Evolutionary conservation across 345 rosid genomes (phyloP).

Genomic region (Eucalyptus pauciflora): DNA sequence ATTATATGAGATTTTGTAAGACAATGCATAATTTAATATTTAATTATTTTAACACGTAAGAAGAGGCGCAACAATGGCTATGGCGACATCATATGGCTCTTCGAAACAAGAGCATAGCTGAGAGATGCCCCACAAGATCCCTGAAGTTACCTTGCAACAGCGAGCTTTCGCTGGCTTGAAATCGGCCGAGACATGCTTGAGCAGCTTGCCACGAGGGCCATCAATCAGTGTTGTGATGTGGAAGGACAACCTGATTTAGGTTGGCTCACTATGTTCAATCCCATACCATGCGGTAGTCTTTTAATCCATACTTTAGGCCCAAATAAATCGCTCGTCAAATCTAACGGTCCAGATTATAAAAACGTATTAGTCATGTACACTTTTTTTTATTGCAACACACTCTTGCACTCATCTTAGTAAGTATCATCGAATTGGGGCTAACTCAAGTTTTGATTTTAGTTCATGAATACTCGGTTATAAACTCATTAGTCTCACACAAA

Average conservation of each 20-base stretch:
- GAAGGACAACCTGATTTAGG: not conserved
- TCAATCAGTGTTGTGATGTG: not conserved
- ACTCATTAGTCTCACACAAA: accelerated
- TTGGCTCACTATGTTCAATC: not conserved
- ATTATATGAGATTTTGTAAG: too few species aligned
- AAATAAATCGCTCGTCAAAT: not conserved
- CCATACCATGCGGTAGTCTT: not conserved
- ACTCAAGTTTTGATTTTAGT: not conserved
- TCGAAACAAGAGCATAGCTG: too few species aligned
- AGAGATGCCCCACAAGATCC: not conserved
- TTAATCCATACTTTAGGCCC: not conserved
- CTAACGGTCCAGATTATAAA: not conserved
- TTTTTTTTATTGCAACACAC: not conserved
- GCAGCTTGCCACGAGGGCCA: not conserved
- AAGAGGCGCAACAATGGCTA: too few species aligned
- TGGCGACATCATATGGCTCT: accelerated
- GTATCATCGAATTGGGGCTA: not conserved
- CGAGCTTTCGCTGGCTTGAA: not conserved
- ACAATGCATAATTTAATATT: too few species aligned
- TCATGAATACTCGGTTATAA: not conserved
- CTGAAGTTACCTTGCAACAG: not conserved
- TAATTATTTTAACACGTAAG: too few species aligned
- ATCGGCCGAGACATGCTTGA: not conserved
- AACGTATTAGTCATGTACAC: not conserved
- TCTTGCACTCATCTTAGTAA: not conserved